Evolutionary conservation across 352 stramenopile genomes (phyloP).

Genomic region (Peronospora belbahrii): DNA sequence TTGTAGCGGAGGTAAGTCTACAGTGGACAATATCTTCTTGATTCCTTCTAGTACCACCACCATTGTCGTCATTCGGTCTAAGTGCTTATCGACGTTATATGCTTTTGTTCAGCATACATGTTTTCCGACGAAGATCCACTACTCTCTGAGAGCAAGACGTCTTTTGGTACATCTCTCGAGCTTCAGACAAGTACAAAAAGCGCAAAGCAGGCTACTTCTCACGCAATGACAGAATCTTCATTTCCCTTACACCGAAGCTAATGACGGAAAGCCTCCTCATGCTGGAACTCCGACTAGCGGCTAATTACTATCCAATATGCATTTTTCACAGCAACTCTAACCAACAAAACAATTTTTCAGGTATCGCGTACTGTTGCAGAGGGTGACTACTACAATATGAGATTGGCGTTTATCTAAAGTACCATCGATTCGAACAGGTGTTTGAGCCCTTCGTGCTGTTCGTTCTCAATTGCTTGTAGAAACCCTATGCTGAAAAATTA

Average conservation of each 20-base stretch:
- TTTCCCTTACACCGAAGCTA: too few species aligned
- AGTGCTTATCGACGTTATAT: slow-evolving; percentile 12
- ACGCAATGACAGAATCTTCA: not conserved
- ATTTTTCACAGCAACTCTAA: too few species aligned
- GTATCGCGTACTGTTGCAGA: too few species aligned
- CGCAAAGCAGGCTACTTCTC: not conserved
- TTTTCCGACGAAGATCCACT: slow-evolving; percentile 17
- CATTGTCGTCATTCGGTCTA: slow-evolving; percentile 13
- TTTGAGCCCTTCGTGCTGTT: too few species aligned
- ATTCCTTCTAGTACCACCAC: slow-evolving; percentile 4
- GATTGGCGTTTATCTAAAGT: too few species aligned
- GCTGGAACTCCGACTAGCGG: too few species aligned
- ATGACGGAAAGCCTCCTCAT: too few species aligned
- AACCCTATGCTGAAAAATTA: slow-evolving; percentile 5
- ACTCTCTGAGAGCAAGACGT: slow-evolving; percentile 6
- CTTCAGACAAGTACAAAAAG: slow-evolving; percentile 2
- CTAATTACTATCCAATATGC: too few species aligned
- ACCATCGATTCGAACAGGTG: slow-evolving; percentile 38
- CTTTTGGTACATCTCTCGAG: slow-evolving; percentile 11
- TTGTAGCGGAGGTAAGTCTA: slow-evolving; percentile 45
- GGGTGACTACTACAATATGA: too few species aligned
- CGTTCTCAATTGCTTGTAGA: not conserved
- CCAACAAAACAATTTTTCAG: too few species aligned
- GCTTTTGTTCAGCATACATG: slow-evolving; percentile 8
- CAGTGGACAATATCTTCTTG: slow-evolving; percentile 9